Conservation (phyloP, 2,329 filamentous ascomycete genomes). For the Aschersonia sp. region DNA sequence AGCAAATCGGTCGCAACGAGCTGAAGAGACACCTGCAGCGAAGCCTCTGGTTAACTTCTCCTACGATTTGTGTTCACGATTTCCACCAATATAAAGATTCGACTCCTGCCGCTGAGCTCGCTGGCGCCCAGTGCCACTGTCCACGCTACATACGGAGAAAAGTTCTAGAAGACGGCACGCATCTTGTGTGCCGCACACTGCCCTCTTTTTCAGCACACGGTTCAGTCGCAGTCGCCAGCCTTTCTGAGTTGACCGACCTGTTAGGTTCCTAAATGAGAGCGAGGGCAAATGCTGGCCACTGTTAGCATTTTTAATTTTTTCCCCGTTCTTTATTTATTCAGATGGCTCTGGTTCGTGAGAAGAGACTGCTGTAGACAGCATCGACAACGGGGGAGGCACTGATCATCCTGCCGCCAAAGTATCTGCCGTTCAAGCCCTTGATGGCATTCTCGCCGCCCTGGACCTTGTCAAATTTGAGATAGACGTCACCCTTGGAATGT, state of each 20-base stretch:
- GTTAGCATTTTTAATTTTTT: constrained; percentile 32
- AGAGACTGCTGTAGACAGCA: constrained; percentile 95
- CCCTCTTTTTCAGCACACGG: too few species aligned
- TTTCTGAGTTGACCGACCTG: constrained; percentile 16
- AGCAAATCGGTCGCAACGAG: neutral
- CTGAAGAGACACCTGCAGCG: constrained; percentile 3
- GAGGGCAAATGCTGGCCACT: constrained; percentile 23
- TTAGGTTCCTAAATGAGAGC: constrained; percentile 31
- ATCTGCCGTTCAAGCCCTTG: constrained; percentile 91
- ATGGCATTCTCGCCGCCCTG: constrained; percentile 94
- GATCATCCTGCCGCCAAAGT: constrained; percentile 86
- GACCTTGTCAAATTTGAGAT: constrained; percentile 94
- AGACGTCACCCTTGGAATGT: constrained; percentile 90
- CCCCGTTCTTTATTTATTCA: constrained; percentile 15
- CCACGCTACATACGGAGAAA: too few species aligned
- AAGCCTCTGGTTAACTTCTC: neutral
- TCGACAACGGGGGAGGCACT: constrained; percentile 93
- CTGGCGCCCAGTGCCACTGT: too few species aligned
- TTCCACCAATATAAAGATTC: too few species aligned
- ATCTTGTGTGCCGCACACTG: too few species aligned
- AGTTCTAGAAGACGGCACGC: too few species aligned
- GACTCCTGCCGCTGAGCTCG: too few species aligned
- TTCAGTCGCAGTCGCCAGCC: too few species aligned
- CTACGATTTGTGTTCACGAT: neutral
- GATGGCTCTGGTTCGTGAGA: constrained; percentile 72